A percentile compares a stretch with the other conserved stretches of the same genome.
These are phyloP conservation scores for Vickermania ingenoplastis DNA, from an alignment of 208 protist genomes.

Conservation along the genomic window DNA sequence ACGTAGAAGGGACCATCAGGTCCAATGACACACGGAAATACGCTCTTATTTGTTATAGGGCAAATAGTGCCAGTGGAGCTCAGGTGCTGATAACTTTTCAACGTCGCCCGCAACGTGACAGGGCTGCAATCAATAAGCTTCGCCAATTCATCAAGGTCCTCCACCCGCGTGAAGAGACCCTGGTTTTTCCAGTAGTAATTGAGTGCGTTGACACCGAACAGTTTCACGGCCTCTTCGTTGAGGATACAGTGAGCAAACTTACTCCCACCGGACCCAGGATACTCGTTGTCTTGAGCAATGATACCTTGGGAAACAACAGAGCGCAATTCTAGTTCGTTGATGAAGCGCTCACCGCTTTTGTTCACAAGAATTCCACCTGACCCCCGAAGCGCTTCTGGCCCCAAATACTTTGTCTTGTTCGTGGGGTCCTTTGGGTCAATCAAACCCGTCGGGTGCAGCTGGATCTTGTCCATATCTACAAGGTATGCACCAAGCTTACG, in stretches of 20 bases:
- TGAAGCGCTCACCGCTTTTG: slow-evolving; percentile 81
- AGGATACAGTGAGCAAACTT: slow-evolving; percentile 70
- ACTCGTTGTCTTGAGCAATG: slow-evolving; percentile 35
- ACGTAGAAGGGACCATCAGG: slow-evolving; percentile 62
- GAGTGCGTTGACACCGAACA: slow-evolving; percentile 58
- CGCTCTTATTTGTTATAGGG: slow-evolving; percentile 49
- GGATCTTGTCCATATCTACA: slow-evolving; percentile 90
- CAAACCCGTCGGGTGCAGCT: slow-evolving; percentile 94
- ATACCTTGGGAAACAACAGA: slow-evolving; percentile 88
- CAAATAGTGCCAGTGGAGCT: slow-evolving; percentile 19
- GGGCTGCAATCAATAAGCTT: slow-evolving; percentile 43
- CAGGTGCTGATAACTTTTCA: slow-evolving; percentile 37
- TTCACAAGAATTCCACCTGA: slow-evolving; percentile 91
- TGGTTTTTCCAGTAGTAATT: slow-evolving; percentile 67
- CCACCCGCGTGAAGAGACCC: slow-evolving; percentile 48
- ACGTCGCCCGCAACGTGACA: slow-evolving; percentile 18
- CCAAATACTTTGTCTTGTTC: slow-evolving; percentile 85
- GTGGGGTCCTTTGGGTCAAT: slow-evolving; percentile 84
- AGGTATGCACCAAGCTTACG: slow-evolving; percentile 46
- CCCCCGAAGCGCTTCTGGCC: slow-evolving; percentile 92
- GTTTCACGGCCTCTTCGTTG: slow-evolving; percentile 44
- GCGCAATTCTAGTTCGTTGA: slow-evolving; percentile 92
- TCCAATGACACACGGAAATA: slow-evolving; percentile 57
- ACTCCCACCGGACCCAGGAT: slow-evolving; percentile 34
- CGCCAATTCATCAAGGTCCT: slow-evolving; percentile 37